Evolutionary conservation across 352 stramenopile species (phyloP), one percentile per base, ranked within the genome.

Genomic region (Phytophthora citrophthora): DNA sequence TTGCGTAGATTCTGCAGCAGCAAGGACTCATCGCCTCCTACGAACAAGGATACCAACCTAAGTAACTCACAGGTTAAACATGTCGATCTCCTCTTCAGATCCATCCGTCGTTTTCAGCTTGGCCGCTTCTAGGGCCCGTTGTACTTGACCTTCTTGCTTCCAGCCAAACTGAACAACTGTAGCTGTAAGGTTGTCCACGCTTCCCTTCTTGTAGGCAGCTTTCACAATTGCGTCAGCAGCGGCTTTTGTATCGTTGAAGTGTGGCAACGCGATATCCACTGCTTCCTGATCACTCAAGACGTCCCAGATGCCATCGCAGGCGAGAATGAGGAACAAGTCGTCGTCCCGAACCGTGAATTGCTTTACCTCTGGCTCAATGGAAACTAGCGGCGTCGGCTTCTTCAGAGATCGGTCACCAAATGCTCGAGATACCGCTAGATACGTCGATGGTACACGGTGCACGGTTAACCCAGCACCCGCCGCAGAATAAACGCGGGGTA

Each of bases 361-460:
- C 26, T 53, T 68, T 10, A 90, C 64, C 7, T 89, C 81, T 8
- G 79, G 76, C 47, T 82, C 77, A 39, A 65, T 79, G 1, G 81
- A 86, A n/a, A 92, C 79, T 12, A 87, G 58, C 4, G 61, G 11
- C 12, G 59, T 71, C 16, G 79, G 76, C 11, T 54, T 53, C 51
- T 90, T 91, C 18, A 91, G 61, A n/a, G 66, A 64, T 16, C 68
- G 67, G 24, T 91, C 83, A 1, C 83, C 83, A 58, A 91, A 89
- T 29, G 81, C 69, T 23, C 83, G 78, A 2, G 83, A 86, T 20
- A 90, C 75, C 0, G 81, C 80, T 16, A 91, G 62, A 44, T 74
- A 84, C 36, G 72, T 86, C 4, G 76, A 70, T 3, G 55, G 24
- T 56, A 74, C 59, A 40, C 59, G 48, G 15, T 74, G 47, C 18